These are phyloP conservation scores for Bacidia rubella DNA, from an alignment of 495 filamentous ascomycete genomes.

Conservation along the genomic window DNA sequence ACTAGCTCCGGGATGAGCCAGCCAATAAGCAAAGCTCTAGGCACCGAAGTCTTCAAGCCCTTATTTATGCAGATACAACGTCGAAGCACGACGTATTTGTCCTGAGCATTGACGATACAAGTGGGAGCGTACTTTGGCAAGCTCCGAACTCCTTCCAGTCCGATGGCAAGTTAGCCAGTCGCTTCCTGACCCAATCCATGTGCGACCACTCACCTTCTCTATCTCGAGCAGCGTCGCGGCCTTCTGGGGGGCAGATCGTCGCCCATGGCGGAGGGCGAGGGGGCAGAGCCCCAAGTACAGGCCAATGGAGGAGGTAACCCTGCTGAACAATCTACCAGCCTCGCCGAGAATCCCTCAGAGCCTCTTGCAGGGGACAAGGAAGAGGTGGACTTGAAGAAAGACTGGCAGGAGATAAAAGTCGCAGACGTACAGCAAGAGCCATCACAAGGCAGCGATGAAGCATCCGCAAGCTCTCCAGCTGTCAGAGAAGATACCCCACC, in stretches of 20 bases:
- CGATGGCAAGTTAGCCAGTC: too few species aligned
- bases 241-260: neutral
- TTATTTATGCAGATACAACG: neutral
- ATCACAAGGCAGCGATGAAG: constrained; percentile 1
- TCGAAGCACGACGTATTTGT: too few species aligned
- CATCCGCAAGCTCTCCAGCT: neutral
- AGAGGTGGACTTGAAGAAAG: constrained; percentile 13
- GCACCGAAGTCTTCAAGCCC: neutral
- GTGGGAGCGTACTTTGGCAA: too few species aligned
- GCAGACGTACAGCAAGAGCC: constrained; percentile 6
- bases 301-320: neutral
- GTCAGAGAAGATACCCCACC: neutral
- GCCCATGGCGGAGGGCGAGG: constrained; percentile 13
- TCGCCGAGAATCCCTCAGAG: constrained; percentile 7
- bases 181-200: too few species aligned
- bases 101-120: too few species aligned
- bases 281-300: constrained; percentile 1
- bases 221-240: neutral
- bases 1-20: neutral
- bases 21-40: neutral
- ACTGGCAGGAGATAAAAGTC: constrained; percentile 19
- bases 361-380: constrained; percentile 16
- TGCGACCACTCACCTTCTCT: neutral
- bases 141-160: too few species aligned
- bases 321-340: neutral